Evolutionary conservation across 2,329 filamentous ascomycete genomes (phyloP).

Genomic region (Colletotrichum lentis): DNA sequence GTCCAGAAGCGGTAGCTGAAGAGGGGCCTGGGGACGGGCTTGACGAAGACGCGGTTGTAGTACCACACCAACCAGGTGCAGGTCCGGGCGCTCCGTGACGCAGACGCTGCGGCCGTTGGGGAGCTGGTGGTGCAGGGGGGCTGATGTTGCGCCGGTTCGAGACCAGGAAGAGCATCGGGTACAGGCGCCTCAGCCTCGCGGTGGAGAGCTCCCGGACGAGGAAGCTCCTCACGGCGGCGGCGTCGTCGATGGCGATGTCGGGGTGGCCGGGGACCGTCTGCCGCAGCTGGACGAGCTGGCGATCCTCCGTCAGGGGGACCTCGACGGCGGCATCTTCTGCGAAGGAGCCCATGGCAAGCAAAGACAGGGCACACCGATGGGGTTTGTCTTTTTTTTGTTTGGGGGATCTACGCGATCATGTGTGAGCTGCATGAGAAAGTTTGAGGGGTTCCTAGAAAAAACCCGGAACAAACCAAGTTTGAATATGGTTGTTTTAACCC

Average conservation of each 20-base stretch:
- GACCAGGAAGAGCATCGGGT: neutral
- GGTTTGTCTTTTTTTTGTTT: too few species aligned
- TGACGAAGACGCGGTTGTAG: conserved; percentile 52
- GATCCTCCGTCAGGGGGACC: neutral
- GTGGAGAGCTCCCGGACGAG: neutral
- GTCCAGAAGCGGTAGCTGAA: conserved; percentile 48
- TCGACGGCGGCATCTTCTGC: neutral
- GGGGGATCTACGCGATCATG: neutral
- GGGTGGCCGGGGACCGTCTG: neutral
- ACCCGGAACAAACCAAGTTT: too few species aligned
- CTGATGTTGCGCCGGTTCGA: conserved; percentile 41
- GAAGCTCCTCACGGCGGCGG: neutral
- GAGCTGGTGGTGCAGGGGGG: conserved; percentile 50
- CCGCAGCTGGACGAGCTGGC: neutral
- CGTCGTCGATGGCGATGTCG: neutral
- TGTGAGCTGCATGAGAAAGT: neutral
- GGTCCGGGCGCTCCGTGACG: conserved; percentile 50
- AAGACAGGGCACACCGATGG: too few species aligned
- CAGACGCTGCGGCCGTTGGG: conserved; percentile 50
- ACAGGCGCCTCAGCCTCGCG: neutral
- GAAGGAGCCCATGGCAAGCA: neutral
- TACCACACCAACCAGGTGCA: conserved; percentile 56
- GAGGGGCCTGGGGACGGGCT: conserved; percentile 52
- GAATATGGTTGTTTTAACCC: too few species aligned
- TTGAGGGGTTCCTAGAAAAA: too few species aligned